Conservation (phyloP, 106 monocot species). For the Acanthochlamys bracteata region DNA sequence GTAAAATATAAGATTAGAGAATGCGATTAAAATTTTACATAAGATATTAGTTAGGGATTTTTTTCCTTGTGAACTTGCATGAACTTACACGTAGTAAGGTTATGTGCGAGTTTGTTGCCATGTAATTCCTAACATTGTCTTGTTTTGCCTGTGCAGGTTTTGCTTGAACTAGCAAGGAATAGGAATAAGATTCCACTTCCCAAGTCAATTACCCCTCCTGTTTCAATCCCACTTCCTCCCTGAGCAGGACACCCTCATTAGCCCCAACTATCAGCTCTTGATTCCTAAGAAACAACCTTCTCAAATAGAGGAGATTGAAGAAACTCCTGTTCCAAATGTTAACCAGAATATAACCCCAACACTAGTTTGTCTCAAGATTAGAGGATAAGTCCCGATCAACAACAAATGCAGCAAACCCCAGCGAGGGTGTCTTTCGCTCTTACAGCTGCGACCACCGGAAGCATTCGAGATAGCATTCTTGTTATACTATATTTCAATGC, state of each 20-base stretch:
- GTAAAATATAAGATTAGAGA: too few relatives aligned
- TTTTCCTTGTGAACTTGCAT: too few relatives aligned
- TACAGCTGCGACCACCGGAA: slow-evolving; percentile 9
- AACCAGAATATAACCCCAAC: slow-evolving; percentile 7
- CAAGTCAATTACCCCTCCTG: slow-evolving; percentile 74
- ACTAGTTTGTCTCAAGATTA: slow-evolving; percentile 23
- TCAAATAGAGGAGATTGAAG: slow-evolving; percentile 32
- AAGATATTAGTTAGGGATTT: too few relatives aligned
- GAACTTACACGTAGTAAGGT: too few relatives aligned
- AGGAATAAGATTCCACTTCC: slow-evolving; percentile 90
- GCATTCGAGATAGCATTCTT: slow-evolving; percentile 3
- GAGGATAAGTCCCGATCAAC: slow-evolving; percentile 25
- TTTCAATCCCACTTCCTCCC: slow-evolving; percentile 85
- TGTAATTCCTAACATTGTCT: too few relatives aligned
- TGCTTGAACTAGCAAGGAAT: slow-evolving; percentile 72
- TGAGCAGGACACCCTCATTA: slow-evolving; percentile 80
- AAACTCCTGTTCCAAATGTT: slow-evolving; percentile 18
- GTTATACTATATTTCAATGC: too few relatives aligned
- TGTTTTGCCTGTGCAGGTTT: slow-evolving; percentile 35
- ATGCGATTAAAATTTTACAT: too few relatives aligned
- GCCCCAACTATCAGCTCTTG: slow-evolving; percentile 87
- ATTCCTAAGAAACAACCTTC: slow-evolving; percentile 42
- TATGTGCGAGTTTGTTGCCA: too few relatives aligned
- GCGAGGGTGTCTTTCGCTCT: slow-evolving; percentile 80
- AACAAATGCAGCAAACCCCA: slow-evolving; percentile 29